A percentile compares a stretch with the other conserved stretches of the same genome.
Conservation (phyloP, 805 yeast species). For the Zygotorulaspora chibaensis region DNA sequence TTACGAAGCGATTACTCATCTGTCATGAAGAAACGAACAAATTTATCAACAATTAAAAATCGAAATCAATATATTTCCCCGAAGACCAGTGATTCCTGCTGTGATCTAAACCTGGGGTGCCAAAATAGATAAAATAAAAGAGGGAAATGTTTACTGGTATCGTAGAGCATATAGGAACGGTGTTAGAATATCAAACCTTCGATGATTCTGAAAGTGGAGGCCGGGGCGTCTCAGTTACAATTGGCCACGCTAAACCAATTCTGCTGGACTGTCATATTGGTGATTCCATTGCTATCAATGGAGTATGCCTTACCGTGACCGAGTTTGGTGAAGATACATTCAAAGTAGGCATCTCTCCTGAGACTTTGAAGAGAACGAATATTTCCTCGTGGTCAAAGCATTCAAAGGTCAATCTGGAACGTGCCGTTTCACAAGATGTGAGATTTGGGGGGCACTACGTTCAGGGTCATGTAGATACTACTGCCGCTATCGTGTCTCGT, state of each 20-base stretch:
- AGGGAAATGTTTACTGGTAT: constrained; percentile 85
- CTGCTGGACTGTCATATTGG: constrained; percentile 84
- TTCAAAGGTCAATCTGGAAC: constrained; percentile 74
- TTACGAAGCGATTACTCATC: too few species aligned
- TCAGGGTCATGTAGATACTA: constrained; percentile 95
- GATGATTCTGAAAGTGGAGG: constrained; percentile 29
- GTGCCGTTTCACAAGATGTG: constrained; percentile 75
- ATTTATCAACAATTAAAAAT: neutral
- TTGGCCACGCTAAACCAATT: constrained; percentile 57
- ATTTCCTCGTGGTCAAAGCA: constrained; percentile 58
- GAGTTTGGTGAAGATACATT: constrained; percentile 59
- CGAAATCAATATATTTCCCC: neutral
- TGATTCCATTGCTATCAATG: constrained; percentile 88
- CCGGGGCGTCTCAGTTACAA: constrained; percentile 62
- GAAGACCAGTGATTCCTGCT: too few species aligned
- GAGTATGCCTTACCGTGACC: constrained; percentile 88
- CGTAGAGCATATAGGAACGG: constrained; percentile 75
- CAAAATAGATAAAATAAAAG: neutral
- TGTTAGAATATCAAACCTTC: constrained; percentile 18
- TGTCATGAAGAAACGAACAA: too few species aligned
- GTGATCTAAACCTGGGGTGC: too few species aligned
- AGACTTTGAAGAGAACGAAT: constrained; percentile 78
- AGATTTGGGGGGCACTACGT: constrained; percentile 97
- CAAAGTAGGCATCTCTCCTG: constrained; percentile 91
- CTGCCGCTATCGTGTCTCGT: constrained; percentile 57